phyloP scores from a whole-genome alignment of 2,329 filamentous ascomycete species.

The Penicillium sp. region DNA sequence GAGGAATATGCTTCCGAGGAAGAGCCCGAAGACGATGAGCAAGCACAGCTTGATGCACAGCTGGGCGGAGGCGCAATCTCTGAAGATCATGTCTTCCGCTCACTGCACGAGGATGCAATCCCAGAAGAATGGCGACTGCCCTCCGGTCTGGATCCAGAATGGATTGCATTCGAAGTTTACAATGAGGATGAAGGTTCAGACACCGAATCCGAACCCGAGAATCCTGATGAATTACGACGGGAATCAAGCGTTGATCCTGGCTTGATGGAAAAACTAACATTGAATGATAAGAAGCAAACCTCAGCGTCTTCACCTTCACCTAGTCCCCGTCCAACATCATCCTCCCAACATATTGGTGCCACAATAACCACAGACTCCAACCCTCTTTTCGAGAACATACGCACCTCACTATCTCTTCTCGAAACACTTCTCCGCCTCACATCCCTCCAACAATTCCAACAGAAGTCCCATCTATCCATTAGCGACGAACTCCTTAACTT shows the following conservation, averaged over 20 bases:
- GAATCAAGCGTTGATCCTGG: constrained; percentile 45
- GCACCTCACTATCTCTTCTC: constrained; percentile 75
- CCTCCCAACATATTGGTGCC: constrained; percentile 17
- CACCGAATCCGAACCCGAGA: constrained; percentile 53
- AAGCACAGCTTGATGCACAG: constrained; percentile 45
- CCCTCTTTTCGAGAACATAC: constrained; percentile 58
- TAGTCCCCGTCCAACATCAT: constrained; percentile 44
- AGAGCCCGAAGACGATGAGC: constrained; percentile 46
- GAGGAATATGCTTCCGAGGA: constrained; percentile 35
- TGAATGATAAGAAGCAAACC: constrained; percentile 34
- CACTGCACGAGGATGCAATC: constrained; percentile 35
- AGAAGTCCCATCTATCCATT: constrained; percentile 85
- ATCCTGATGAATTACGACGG: constrained; percentile 17
- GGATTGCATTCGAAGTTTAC: constrained; percentile 89
- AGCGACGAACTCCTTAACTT: constrained; percentile 88
- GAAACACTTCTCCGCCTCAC: constrained; percentile 87
- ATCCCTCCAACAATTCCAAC: constrained; percentile 89
- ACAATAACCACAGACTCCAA: constrained; percentile 46
- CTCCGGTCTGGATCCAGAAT: constrained; percentile 79
- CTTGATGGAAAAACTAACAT: constrained; percentile 55
- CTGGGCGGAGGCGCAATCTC: constrained; percentile 27
- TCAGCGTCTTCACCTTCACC: constrained; percentile 34
- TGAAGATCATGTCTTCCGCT: constrained; percentile 20
- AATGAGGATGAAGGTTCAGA: constrained; percentile 65
- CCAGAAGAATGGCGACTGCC: constrained; percentile 65